Conservation (phyloP, 768 basidiomycete species). For the Dictyophora rubrovolvata region DNA sequence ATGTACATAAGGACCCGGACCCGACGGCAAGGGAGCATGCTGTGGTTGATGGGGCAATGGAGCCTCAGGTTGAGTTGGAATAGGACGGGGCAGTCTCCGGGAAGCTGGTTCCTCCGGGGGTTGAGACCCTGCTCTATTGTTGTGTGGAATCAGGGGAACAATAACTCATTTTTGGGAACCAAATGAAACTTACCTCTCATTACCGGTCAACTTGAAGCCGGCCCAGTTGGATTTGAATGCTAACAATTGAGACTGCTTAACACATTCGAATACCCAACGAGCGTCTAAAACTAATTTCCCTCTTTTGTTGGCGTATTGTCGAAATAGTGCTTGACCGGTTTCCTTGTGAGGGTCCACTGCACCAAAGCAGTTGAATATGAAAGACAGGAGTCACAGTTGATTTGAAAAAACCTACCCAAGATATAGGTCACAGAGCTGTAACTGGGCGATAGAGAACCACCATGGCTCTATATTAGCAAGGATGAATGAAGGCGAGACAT, state of each 20-base stretch:
- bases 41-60: constrained; percentile 7
- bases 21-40: constrained; percentile 3
- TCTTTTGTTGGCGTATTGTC: constrained; percentile 72
- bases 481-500: constrained; percentile 5
- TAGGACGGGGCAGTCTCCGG: background rate
- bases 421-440: constrained; percentile 77
- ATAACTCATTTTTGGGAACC: background rate
- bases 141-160: background rate
- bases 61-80: constrained; percentile 11
- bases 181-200: constrained; percentile 46
- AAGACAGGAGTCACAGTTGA: background rate
- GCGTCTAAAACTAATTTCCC: constrained; percentile 66
- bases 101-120: constrained; percentile 7
- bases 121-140: background rate
- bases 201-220: constrained; percentile 69
- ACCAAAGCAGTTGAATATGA: background rate
- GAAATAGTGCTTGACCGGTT: constrained; percentile 72
- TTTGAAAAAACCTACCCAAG: constrained; percentile 43
- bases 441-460: constrained; percentile 60
- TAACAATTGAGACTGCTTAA: constrained; percentile 57
- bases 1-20: constrained; percentile 1
- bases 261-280: constrained; percentile 70
- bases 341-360: constrained; percentile 70
- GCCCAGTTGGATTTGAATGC: constrained; percentile 72
- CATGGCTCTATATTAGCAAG: constrained; percentile 47